Conservation (phyloP, 345 rosid genomes). For the Dimocarpus longan region DNA sequence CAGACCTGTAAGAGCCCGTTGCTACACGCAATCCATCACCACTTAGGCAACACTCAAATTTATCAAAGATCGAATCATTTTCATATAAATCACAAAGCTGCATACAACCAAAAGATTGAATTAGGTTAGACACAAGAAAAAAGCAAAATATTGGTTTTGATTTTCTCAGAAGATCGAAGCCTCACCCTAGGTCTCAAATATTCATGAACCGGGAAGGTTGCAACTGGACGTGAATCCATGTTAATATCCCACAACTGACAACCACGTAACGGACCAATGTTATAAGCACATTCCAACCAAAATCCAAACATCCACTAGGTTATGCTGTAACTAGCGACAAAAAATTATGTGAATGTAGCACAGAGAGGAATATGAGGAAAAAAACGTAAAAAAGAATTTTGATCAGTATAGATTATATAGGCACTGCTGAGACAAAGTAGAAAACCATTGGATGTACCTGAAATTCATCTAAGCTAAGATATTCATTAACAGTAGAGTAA, state of each 20-base stretch:
- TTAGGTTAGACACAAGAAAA: conserved; percentile 19
- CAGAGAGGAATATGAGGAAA: not conserved
- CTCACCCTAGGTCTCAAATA: conserved; percentile 78
- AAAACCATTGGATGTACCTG: not conserved
- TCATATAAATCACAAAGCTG: conserved; percentile 99
- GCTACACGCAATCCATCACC: conserved; percentile 93
- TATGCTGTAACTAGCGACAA: not conserved
- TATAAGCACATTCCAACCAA: conserved; percentile 11
- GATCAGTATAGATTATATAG: not conserved
- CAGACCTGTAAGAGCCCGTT: conserved; percentile 97
- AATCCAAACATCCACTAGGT: not conserved
- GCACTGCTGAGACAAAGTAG: not conserved
- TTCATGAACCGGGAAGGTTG: conserved; percentile 84
- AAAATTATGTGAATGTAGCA: not conserved
- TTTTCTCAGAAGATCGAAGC: conserved; percentile 16
- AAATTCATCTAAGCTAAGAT: not conserved
- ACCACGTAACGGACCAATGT: conserved; percentile 19
- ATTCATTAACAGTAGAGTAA: not conserved
- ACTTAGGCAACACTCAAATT: conserved; percentile 96
- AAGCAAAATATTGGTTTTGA: not conserved
- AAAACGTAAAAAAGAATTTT: not conserved
- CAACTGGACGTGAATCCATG: conserved; percentile 95
- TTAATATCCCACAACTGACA: conserved; percentile 75
- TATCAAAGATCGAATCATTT: conserved; percentile 97
- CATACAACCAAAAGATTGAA: conserved; percentile 20